These are phyloP conservation scores for Ganoderma leucocontextum DNA, from an alignment of 1,284 basidiomycete species.

Conservation along the genomic window DNA sequence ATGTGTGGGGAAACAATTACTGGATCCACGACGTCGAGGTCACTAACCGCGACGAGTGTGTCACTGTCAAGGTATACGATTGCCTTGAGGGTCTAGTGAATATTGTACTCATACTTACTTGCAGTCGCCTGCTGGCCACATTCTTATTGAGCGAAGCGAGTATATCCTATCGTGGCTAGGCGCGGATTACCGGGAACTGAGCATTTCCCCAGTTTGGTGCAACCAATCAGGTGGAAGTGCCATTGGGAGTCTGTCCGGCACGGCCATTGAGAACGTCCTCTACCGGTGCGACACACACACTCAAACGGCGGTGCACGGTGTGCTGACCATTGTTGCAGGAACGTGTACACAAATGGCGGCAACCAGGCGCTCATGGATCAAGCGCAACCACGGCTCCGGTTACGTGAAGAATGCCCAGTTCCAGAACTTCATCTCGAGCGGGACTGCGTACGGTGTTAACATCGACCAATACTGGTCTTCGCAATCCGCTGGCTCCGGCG, in stretches of 20 bases:
- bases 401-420: conserved; percentile 45
- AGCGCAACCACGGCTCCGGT: conserved; percentile 46
- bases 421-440: conserved; percentile 44
- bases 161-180: neutral
- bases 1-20: conserved; percentile 45
- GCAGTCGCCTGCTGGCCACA: conserved; percentile 42
- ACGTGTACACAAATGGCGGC: conserved; percentile 46
- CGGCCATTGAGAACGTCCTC: conserved; percentile 43
- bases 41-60: conserved; percentile 49
- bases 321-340: conserved; percentile 17
- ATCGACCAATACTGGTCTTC: conserved; percentile 45
- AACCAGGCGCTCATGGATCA: conserved; percentile 50
- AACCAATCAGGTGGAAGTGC: conserved; percentile 48
- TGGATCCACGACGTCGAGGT: conserved; percentile 50
- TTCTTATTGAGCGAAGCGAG: conserved; percentile 45
- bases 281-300: conserved; percentile 32
- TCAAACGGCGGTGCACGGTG: neutral
- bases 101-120: neutral
- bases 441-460: conserved; percentile 45
- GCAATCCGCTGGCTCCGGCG: conserved; percentile 34
- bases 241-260: conserved; percentile 45
- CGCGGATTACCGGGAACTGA: neutral
- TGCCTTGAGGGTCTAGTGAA: too few relatives aligned
- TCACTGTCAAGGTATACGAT: conserved; percentile 42
- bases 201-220: conserved; percentile 41